These are phyloP conservation scores for Penicillium hesseltinei DNA, from an alignment of 2,329 filamentous ascomycete species.

Conservation along the genomic window DNA sequence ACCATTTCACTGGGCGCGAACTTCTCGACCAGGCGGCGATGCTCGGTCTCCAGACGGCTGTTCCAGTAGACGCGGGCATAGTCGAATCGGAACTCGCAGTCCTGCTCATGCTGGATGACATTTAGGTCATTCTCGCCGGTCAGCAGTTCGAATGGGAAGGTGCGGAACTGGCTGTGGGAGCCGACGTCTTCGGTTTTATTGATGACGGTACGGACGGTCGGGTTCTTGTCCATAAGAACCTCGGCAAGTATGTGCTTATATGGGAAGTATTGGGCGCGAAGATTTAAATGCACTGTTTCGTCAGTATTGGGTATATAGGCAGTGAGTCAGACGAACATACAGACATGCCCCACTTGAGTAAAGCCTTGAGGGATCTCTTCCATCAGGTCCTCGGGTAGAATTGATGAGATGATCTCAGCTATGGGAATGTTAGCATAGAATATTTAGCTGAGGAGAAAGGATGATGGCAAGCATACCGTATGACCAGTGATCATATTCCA, in stretches of 20 bases:
- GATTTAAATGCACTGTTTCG: constrained; percentile 76
- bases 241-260: constrained; percentile 85
- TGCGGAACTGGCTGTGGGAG: constrained; percentile 78
- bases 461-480: constrained; percentile 58
- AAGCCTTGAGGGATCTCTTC: constrained; percentile 83
- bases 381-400: constrained; percentile 76
- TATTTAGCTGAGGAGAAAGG: not conserved
- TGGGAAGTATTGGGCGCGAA: constrained; percentile 75
- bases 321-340: constrained; percentile 47
- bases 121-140: constrained; percentile 78
- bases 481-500: constrained; percentile 84
- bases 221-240: constrained; percentile 87
- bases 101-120: constrained; percentile 77
- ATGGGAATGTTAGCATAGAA: constrained; percentile 9
- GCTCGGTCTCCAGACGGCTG: constrained; percentile 83
- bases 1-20: constrained; percentile 86
- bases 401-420: constrained; percentile 79
- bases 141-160: constrained; percentile 88
- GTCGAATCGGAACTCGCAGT: constrained; percentile 87
- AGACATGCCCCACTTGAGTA: constrained; percentile 82
- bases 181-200: constrained; percentile 94
- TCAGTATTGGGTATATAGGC: constrained; percentile 7
- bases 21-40: constrained; percentile 71
- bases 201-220: constrained; percentile 79
- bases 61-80: constrained; percentile 99